A percentile compares a stretch with the other conserved stretches of the same genome.
Conservation (phyloP, 257 asterid genomes). For the Solanum appendiculatum region DNA sequence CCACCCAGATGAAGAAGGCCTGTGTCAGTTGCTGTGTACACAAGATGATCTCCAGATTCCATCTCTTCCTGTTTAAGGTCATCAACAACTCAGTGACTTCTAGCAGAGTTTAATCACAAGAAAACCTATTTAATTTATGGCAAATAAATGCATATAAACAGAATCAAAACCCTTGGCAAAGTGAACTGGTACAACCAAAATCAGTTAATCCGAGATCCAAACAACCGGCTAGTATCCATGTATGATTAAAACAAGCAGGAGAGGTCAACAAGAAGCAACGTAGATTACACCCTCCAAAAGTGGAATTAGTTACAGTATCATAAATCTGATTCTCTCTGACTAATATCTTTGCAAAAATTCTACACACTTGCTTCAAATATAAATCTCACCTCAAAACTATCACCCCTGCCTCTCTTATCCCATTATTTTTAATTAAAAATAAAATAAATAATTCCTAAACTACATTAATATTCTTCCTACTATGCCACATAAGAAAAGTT, state of each 20-base stretch:
- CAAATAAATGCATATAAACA: not conserved
- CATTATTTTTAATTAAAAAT: no score
- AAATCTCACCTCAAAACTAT: not conserved
- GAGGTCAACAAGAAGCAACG: not conserved
- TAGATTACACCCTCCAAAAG: not conserved
- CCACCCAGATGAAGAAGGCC: conserved; percentile 26
- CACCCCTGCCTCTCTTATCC: not conserved
- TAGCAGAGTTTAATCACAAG: not conserved
- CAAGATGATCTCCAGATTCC: conserved; percentile 24
- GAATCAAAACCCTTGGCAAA: not conserved
- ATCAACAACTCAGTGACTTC: not conserved
- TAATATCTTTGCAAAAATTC: not conserved
- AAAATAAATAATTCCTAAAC: not conserved
- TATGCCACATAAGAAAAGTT: not conserved
- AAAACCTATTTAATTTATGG: not conserved
- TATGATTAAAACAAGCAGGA: not conserved
- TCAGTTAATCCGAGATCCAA: not conserved
- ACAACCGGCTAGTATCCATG: not conserved
- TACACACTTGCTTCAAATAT: not conserved
- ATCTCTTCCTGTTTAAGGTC: conserved; percentile 31
- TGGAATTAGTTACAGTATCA: not conserved
- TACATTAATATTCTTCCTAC: not conserved
- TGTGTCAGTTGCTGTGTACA: conserved; percentile 23
- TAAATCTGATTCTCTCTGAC: not conserved
- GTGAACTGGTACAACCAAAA: not conserved